A percentile compares a stretch with the other conserved stretches of the same genome.
Evolutionary conservation across 768 basidiomycete genomes (phyloP).

Genomic region (Lentinula edodes): DNA sequence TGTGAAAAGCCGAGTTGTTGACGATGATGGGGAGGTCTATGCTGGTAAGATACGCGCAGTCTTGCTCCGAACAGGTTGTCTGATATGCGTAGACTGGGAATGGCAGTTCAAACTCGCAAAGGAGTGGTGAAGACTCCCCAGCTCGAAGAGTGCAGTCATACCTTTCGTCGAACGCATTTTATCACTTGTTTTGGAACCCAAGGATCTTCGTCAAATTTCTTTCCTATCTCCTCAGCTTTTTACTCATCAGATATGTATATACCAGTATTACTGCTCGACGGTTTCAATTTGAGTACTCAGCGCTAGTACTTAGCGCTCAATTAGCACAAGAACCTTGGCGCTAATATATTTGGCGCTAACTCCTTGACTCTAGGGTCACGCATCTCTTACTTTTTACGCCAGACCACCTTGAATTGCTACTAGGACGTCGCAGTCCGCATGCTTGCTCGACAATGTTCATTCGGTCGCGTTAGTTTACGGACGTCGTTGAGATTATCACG

Average conservation of each 20-base stretch:
- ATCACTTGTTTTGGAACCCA: background rate
- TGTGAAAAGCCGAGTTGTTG: conserved; percentile 78
- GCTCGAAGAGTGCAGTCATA: background rate
- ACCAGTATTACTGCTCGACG: background rate
- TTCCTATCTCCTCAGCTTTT: background rate
- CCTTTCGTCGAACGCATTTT: conserved; percentile 8
- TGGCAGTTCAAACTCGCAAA: conserved; percentile 92
- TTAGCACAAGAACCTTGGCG: background rate
- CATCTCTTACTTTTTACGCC: no score
- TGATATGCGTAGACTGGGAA: conserved; percentile 54
- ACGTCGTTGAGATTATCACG: background rate
- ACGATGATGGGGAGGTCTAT: conserved; percentile 81
- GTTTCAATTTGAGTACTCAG: no score
- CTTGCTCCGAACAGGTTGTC: background rate
- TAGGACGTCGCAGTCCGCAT: background rate
- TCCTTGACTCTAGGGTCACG: background rate
- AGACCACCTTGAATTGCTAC: no score
- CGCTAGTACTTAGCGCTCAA: no score
- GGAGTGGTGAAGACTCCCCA: conserved; percentile 60
- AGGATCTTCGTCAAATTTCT: background rate
- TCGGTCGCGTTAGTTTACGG: background rate
- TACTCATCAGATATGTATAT: background rate
- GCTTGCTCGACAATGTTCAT: background rate
- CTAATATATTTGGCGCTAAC: background rate
- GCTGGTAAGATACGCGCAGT: conserved; percentile 46